phyloP scores from a whole-genome alignment of 345 rosid genomes.

The Toxicodendron radicans region DNA sequence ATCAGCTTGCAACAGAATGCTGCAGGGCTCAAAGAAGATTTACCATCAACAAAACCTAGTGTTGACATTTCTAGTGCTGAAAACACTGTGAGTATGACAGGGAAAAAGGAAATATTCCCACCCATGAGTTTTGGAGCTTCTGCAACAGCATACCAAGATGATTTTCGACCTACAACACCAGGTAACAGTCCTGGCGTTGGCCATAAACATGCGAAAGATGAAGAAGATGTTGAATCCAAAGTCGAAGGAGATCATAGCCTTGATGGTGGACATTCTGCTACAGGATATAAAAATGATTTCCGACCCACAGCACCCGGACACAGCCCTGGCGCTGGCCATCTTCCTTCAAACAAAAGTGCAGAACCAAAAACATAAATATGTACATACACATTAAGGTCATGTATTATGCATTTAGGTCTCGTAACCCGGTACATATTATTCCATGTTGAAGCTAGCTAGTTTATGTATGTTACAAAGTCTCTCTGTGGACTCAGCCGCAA shows the following conservation, averaged over 20 bases:
- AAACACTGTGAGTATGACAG: background rate
- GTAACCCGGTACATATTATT: no score
- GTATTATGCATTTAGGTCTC: background rate
- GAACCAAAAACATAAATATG: constrained; percentile 35
- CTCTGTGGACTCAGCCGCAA: no score
- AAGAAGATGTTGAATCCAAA: constrained; percentile 9
- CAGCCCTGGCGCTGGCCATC: constrained; percentile 58
- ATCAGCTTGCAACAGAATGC: background rate
- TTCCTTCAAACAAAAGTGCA: constrained; percentile 16
- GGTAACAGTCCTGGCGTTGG: constrained; percentile 45
- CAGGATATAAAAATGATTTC: constrained; percentile 37
- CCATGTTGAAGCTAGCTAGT: no score
- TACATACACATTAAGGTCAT: background rate
- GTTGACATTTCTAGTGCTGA: background rate
- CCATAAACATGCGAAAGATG: constrained; percentile 19
- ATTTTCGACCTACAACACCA: constrained; percentile 36
- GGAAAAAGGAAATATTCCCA: background rate
- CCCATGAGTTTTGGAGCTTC: constrained; percentile 2
- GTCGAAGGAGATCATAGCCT: background rate
- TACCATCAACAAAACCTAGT: background rate
- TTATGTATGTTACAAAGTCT: no score
- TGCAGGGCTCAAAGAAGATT: background rate
- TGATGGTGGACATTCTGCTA: constrained; percentile 17
- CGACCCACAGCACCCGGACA: constrained; percentile 52
- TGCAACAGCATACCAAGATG: constrained; percentile 10